phyloP scores from a whole-genome alignment of 192 early-diverging fungal genomes.

The Thoreauomyces humboldtii region DNA sequence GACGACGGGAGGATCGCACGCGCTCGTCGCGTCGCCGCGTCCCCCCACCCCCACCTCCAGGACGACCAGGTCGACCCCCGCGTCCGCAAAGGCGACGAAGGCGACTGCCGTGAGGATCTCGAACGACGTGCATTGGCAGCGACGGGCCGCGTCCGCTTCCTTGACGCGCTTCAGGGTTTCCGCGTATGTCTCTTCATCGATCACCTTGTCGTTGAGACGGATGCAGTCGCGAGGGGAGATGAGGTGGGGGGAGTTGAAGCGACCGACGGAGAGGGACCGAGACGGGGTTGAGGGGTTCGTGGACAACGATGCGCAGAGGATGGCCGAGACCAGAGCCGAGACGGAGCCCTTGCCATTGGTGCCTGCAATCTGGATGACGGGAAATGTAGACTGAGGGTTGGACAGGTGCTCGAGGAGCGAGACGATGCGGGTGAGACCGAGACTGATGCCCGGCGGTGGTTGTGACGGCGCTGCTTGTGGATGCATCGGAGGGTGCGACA shows the following conservation, averaged over 20 bases:
- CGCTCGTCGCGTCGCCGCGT: slow-evolving; percentile 77
- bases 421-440: slow-evolving; percentile 47
- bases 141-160: slow-evolving; percentile 11
- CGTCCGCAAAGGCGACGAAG: slow-evolving; percentile 38
- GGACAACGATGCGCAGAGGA: slow-evolving; percentile 27
- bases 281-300: slow-evolving; percentile 76
- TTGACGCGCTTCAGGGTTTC: neutral
- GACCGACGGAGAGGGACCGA: slow-evolving; percentile 68
- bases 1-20: slow-evolving; percentile 30
- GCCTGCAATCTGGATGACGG: slow-evolving; percentile 79
- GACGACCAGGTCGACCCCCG: slow-evolving; percentile 67
- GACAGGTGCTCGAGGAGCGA: slow-evolving; percentile 45
- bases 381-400: slow-evolving; percentile 50
- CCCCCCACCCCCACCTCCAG: slow-evolving; percentile 86
- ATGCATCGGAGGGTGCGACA: too few relatives aligned
- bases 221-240: slow-evolving; percentile 63
- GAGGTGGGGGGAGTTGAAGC: slow-evolving; percentile 80
- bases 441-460: too few relatives aligned
- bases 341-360: slow-evolving; percentile 90
- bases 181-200: slow-evolving; percentile 41
- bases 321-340: slow-evolving; percentile 50
- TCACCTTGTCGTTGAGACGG: slow-evolving; percentile 52
- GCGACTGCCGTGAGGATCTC: slow-evolving; percentile 64
- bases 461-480: too few relatives aligned
- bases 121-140: slow-evolving; percentile 59